These are phyloP conservation scores for Leccinum sublutescens DNA, from an alignment of 768 basidiomycete species.

Conservation along the genomic window DNA sequence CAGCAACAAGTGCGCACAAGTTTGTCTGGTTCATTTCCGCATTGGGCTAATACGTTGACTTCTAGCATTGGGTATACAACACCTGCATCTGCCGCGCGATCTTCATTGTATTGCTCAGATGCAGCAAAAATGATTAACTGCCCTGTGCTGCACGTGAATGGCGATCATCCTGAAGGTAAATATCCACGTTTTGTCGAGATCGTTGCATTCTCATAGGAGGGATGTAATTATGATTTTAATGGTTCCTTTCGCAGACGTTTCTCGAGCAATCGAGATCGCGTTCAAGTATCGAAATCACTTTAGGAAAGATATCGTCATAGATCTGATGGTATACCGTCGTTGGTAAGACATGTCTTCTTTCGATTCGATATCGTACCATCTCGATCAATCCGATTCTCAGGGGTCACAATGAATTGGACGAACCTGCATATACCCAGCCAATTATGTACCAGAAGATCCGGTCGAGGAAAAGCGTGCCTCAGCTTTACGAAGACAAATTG, in stretches of 20 bases:
- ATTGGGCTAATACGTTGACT: slow-evolving; percentile 2
- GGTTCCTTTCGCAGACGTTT: slow-evolving; percentile 57
- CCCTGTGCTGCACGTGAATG: slow-evolving; percentile 88
- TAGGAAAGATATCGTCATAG: slow-evolving; percentile 88
- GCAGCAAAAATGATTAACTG: slow-evolving; percentile 88
- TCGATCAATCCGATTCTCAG: slow-evolving; percentile 33
- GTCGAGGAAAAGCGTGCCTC: slow-evolving; percentile 50
- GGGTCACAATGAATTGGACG: slow-evolving; percentile 88
- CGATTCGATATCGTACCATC: background rate
- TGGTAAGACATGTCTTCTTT: slow-evolving; percentile 44
- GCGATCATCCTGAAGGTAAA: slow-evolving; percentile 81
- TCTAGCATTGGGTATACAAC: slow-evolving; percentile 89
- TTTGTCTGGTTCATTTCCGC: background rate
- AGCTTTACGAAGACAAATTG: slow-evolving; percentile 74
- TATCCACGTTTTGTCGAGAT: background rate
- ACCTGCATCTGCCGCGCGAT: slow-evolving; percentile 78
- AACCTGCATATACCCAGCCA: slow-evolving; percentile 85
- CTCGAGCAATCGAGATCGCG: slow-evolving; percentile 81
- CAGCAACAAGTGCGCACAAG: background rate
- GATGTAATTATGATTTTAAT: background rate
- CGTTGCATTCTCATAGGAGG: background rate
- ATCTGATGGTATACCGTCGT: slow-evolving; percentile 84
- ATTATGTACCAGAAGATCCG: slow-evolving; percentile 90
- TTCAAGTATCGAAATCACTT: slow-evolving; percentile 86
- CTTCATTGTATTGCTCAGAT: slow-evolving; percentile 86